Evolutionary conservation across 2,329 filamentous ascomycete genomes (phyloP).

Genomic region (Neurospora sp.): DNA sequence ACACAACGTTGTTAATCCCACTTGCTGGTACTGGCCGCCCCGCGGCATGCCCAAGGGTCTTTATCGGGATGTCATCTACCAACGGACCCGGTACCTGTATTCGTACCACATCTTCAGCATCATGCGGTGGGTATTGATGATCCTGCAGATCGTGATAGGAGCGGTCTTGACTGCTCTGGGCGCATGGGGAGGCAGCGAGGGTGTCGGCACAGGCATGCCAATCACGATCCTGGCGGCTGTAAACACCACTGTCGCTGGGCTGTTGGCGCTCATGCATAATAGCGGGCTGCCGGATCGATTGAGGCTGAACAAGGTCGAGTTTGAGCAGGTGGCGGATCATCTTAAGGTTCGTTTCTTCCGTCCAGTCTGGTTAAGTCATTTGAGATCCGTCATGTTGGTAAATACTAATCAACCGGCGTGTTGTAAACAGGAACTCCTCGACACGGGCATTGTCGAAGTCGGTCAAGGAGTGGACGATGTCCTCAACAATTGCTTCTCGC

Average conservation of each 20-base stretch:
- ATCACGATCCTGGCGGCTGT: conserved; percentile 41
- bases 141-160: conserved; percentile 39
- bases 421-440: conserved; percentile 31
- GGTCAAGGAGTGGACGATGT: conserved; percentile 35
- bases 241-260: conserved; percentile 40
- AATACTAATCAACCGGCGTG: neutral
- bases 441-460: conserved; percentile 35
- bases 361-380: neutral
- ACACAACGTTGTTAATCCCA: conserved; percentile 31
- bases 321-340: conserved; percentile 38
- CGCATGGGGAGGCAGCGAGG: conserved; percentile 27
- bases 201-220: conserved; percentile 25
- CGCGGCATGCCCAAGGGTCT: conserved; percentile 38
- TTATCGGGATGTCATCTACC: conserved; percentile 36
- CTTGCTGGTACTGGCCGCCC: conserved; percentile 34
- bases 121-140: conserved; percentile 36
- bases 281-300: conserved; percentile 44
- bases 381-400: neutral
- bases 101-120: conserved; percentile 34
- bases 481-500: conserved; percentile 36
- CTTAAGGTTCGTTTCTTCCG: conserved; percentile 24
- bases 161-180: conserved; percentile 41
- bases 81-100: conserved; percentile 35
- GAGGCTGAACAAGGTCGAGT: conserved; percentile 38
- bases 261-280: conserved; percentile 43